phyloP scores from a whole-genome alignment of 352 stramenopile genomes.

The Plasmopara muralis region DNA sequence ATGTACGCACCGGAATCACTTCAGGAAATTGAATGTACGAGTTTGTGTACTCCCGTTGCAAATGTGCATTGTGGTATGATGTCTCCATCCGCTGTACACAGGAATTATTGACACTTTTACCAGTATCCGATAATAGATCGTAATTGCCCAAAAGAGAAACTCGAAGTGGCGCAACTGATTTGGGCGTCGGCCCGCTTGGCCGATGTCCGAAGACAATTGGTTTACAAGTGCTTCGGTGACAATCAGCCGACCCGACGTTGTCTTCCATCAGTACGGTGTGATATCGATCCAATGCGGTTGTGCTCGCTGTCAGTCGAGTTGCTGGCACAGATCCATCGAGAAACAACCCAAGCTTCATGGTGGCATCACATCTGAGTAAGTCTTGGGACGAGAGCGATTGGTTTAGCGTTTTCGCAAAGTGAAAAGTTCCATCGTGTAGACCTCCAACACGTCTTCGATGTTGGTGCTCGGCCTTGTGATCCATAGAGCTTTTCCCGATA shows the following conservation, averaged over 20 bases:
- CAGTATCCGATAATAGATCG: not conserved
- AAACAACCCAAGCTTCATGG: constrained; percentile 21
- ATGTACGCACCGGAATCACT: constrained; percentile 27
- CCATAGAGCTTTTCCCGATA: constrained; percentile 41
- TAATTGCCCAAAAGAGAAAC: constrained; percentile 15
- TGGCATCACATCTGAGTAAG: constrained; percentile 20
- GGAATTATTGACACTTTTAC: not conserved
- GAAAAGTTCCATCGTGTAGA: constrained; percentile 44
- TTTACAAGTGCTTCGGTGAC: constrained; percentile 4
- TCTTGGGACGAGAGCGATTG: constrained; percentile 41
- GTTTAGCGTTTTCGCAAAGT: constrained; percentile 23
- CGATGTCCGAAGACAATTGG: constrained; percentile 34
- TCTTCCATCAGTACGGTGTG: constrained; percentile 23
- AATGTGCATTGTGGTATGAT: not conserved
- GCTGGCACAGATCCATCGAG: constrained; percentile 26
- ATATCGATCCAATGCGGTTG: constrained; percentile 36
- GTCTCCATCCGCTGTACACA: not conserved
- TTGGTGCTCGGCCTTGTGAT: constrained; percentile 32
- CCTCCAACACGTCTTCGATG: constrained; percentile 39
- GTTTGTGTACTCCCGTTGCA: constrained; percentile 18
- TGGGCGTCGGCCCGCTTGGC: constrained; percentile 18
- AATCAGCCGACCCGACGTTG: constrained; percentile 3
- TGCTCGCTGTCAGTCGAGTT: constrained; percentile 30
- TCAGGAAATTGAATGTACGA: constrained; percentile 62
- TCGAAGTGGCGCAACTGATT: constrained; percentile 17